Conservation (phyloP, 192 early-diverging fungal genomes). For the Linnemannia elongata region DNA sequence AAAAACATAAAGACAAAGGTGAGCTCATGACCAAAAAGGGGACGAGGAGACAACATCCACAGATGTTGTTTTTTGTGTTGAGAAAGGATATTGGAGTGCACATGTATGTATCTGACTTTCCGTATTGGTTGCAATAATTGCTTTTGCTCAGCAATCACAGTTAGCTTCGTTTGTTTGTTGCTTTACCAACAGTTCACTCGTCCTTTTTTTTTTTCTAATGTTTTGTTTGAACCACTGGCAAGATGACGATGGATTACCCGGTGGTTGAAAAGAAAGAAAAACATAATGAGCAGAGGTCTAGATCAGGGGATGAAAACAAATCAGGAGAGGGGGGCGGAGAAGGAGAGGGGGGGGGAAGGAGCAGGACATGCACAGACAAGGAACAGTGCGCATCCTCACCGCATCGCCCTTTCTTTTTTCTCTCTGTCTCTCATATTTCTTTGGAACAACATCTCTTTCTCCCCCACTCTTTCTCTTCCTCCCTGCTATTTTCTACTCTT, state of each 20-base stretch:
- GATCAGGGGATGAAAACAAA: not conserved
- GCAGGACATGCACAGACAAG: not conserved
- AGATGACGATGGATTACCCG: not conserved
- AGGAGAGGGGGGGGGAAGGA: not conserved
- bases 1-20: not conserved
- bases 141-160: not conserved
- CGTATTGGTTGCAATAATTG: not conserved
- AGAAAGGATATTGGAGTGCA: not conserved
- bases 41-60: not conserved
- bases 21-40: not conserved
- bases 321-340: no score
- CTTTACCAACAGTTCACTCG: not conserved
- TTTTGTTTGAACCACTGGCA: not conserved
- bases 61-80: not conserved
- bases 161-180: not conserved
- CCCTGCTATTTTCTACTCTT: not conserved
- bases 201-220: not conserved
- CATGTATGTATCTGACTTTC: not conserved
- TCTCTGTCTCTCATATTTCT: not conserved
- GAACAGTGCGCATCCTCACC: not conserved
- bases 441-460: no score
- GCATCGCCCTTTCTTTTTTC: not conserved
- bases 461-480: not conserved
- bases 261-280: not conserved
- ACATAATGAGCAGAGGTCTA: not conserved